Evolutionary conservation across 2,329 filamentous ascomycete genomes (phyloP).

Genomic region (Monosporascus sp.): DNA sequence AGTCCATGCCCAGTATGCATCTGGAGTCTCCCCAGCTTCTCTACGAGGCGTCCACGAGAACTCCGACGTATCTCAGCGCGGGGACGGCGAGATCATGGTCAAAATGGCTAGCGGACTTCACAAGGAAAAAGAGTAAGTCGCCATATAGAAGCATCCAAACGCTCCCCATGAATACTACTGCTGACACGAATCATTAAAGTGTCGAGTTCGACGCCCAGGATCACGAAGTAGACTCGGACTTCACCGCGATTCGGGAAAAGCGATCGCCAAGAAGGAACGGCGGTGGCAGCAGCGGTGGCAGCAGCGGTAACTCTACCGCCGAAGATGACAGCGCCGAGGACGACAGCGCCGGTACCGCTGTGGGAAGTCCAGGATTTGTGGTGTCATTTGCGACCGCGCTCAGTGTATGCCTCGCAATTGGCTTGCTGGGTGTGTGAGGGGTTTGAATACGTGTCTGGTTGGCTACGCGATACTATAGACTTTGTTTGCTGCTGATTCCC

Average conservation of each 20-base stretch:
- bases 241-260: background rate
- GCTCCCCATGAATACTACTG: background rate
- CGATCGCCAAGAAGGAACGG: background rate
- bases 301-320: background rate
- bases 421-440: background rate
- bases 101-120: background rate
- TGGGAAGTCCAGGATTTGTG: background rate
- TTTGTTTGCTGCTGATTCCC: too few species aligned
- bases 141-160: background rate
- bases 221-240: background rate
- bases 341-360: background rate
- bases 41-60: background rate
- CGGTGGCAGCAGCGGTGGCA: background rate
- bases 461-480: too few species aligned
- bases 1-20: background rate
- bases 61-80: background rate
- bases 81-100: background rate
- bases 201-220: background rate
- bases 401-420: background rate
- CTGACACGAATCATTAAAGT: background rate
- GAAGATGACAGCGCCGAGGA: background rate
- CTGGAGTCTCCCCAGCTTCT: background rate
- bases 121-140: background rate
- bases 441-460: too few species aligned
- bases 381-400: background rate